Base-by-base conservation (phyloP, 208 protist genomes). In the Acanthamoeba triangularis region DNA sequence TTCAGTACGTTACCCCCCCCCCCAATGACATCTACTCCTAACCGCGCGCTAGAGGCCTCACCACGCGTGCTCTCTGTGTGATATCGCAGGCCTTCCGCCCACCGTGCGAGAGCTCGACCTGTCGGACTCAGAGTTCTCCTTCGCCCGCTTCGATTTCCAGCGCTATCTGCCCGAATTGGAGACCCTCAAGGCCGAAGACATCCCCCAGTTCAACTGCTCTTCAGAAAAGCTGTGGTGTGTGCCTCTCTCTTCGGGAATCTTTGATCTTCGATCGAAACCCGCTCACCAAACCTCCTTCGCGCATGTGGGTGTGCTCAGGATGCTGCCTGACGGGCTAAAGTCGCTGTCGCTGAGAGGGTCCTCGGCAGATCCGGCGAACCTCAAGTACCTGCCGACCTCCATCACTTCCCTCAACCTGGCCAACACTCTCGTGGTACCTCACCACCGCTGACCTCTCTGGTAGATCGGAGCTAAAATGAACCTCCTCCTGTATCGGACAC, bases 1-100 rank as follows among this genome's bases (percentile, higher is more conserved):
- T 80, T 80, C 69, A 80, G 69, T 80, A 41, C 30, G 69, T 78
- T 37, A 14, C n/a, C n/a, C n/a, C n/a, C n/a, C n/a, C n/a, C n/a
- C 41, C 4, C 41, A 8, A 3, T 47, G 41, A 47, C 3, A 41
- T 0, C 41, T 47, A 47, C 41, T 47, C 41, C 41, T 11, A 47
- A 3, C 5, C 41, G 41, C 41, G 41, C 41, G 8, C 41, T 4
- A 1, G 37, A 3, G 37, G 37, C 37, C 37, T 41, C 37, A 54
- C 14, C 49, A 54, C 13, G 13, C 49, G 7, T 54, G 49, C 49
- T 18, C 0, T 54, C 52, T 56, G 16, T 56, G 41, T 56, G 52
- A 52, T 4, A 11, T 56, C 52, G 49, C 18, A 67, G 61, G 61
- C 33, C 61, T 67, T 8, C 61, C 61, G 23, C 16, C 61, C 7